A percentile compares a stretch with the other conserved stretches of the same genome.
Conservation (phyloP, 306 rosid genomes). For the Pterocarpus santalinus region DNA sequence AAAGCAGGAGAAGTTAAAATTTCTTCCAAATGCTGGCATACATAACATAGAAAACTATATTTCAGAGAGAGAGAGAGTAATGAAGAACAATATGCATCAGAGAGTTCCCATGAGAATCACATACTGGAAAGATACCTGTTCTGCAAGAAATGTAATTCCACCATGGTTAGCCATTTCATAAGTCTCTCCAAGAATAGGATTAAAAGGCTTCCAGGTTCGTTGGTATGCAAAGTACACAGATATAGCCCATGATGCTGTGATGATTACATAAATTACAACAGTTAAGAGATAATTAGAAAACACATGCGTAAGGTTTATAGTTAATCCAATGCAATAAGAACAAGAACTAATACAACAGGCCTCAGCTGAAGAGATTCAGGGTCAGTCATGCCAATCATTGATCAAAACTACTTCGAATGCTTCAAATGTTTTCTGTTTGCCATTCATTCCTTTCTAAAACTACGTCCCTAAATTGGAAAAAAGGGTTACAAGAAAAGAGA, state of each 20-base stretch:
- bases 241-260: constrained; percentile 94
- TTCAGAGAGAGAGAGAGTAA: neutral
- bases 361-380: constrained; percentile 12
- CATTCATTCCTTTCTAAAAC: constrained; percentile 32
- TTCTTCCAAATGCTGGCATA: constrained; percentile 29
- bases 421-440: constrained; percentile 23
- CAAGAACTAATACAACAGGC: constrained; percentile 11
- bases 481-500: constrained; percentile 9
- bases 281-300: constrained; percentile 26
- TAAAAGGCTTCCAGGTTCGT: constrained; percentile 97
- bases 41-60: constrained; percentile 16
- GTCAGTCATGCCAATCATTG: constrained; percentile 12
- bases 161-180: constrained; percentile 82
- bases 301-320: neutral
- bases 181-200: constrained; percentile 97
- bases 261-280: constrained; percentile 24
- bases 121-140: constrained; percentile 73
- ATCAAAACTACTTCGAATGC: constrained; percentile 28
- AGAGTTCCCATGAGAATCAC: constrained; percentile 28
- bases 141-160: constrained; percentile 82
- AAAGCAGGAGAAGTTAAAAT: constrained; percentile 26
- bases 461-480: neutral
- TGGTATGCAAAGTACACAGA: constrained; percentile 92
- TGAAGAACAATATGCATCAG: neutral
- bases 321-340: constrained; percentile 33